Evolutionary conservation across 345 rosid species (phyloP).

Genomic region (Raphanus sativus): DNA sequence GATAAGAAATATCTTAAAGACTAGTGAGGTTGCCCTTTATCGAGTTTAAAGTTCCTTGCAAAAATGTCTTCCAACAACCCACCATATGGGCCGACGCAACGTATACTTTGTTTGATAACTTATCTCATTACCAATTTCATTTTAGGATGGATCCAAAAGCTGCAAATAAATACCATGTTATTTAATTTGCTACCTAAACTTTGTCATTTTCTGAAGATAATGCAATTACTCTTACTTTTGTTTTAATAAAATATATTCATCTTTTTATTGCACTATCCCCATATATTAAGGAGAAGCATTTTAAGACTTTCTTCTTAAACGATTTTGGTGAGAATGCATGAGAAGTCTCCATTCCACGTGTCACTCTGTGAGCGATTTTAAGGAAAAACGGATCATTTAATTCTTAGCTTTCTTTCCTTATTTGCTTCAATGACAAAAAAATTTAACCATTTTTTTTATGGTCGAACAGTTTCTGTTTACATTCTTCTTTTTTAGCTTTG

Average conservation of each 20-base stretch:
- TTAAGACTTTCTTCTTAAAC: no score
- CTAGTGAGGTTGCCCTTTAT: neutral
- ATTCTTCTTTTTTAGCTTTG: no score
- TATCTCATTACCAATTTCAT: slow-evolving; percentile 9
- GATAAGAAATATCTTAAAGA: neutral
- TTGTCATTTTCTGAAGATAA: neutral
- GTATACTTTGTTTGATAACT: slow-evolving; percentile 2
- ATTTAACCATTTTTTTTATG: no score
- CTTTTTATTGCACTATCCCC: neutral
- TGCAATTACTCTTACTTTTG: neutral
- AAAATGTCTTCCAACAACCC: neutral
- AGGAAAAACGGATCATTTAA: no score
- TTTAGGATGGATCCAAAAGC: neutral
- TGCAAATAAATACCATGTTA: neutral
- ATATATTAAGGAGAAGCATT: no score
- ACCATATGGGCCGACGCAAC: neutral
- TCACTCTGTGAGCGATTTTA: no score
- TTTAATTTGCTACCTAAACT: neutral
- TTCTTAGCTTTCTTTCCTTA: no score
- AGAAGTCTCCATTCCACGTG: no score
- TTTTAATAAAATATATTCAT: neutral
- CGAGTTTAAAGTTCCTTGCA: slow-evolving; percentile 2
- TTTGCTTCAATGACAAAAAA: no score
- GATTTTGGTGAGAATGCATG: no score
- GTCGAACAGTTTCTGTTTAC: no score